Conservation (phyloP, 805 yeast species). For the Metschnikowia continentalis region DNA sequence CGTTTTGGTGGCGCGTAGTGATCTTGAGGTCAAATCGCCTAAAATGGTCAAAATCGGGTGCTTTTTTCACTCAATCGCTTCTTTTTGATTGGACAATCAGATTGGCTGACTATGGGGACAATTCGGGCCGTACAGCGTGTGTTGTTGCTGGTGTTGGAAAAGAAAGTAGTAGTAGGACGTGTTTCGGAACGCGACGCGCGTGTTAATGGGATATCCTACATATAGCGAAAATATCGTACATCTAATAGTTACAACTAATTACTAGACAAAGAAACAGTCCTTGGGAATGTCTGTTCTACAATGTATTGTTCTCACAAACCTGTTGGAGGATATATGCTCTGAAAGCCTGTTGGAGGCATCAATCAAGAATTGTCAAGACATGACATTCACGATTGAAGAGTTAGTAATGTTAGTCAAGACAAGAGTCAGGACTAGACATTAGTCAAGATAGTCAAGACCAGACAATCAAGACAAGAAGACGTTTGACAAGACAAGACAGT, state of each 20-base stretch:
- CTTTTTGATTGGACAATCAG: background rate
- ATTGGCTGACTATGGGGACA: background rate
- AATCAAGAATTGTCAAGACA: background rate
- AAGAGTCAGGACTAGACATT: too few species aligned
- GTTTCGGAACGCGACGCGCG: conserved; percentile 4
- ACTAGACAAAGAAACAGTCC: too few species aligned
- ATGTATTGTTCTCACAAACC: conserved; percentile 11
- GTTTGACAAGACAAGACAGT: too few species aligned
- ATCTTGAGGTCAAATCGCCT: too few species aligned
- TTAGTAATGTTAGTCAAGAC: too few species aligned
- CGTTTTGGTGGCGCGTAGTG: background rate
- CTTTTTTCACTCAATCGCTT: background rate
- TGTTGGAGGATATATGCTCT: conserved; percentile 12
- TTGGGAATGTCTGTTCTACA: background rate
- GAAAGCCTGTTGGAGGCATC: conserved; percentile 14
- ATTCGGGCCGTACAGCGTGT: background rate
- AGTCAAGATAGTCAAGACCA: too few species aligned
- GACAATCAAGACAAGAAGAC: too few species aligned
- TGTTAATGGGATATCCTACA: background rate
- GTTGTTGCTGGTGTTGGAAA: background rate
- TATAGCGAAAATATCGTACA: background rate
- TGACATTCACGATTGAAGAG: background rate
- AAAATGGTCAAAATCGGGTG: background rate
- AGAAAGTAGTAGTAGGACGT: conserved; percentile 2
- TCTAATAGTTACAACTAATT: too few species aligned